A percentile compares a stretch with the other conserved stretches of the same genome.
Conservation (phyloP, 805 yeast genomes). For the Dipodascus albidus region DNA sequence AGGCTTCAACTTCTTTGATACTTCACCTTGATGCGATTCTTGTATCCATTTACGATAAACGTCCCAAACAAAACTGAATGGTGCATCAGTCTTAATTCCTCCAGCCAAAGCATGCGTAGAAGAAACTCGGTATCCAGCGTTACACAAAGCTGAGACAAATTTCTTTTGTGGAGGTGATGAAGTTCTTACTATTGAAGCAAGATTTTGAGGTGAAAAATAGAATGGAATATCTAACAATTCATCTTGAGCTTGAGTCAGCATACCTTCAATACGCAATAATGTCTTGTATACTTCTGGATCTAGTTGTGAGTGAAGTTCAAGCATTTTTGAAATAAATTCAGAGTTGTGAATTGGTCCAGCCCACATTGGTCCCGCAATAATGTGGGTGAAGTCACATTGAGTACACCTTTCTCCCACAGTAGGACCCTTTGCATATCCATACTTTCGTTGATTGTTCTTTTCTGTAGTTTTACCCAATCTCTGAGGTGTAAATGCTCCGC, state of each 20-base stretch:
- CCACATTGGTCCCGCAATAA: constrained; percentile 96
- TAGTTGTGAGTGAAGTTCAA: constrained; percentile 52
- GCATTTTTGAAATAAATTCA: constrained; percentile 53
- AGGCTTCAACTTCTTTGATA: constrained; percentile 18
- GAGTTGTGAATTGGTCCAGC: constrained; percentile 65
- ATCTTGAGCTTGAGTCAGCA: constrained; percentile 71
- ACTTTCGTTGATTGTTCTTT: constrained; percentile 19
- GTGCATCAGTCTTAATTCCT: constrained; percentile 82
- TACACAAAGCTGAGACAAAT: constrained; percentile 71
- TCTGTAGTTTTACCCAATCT: constrained; percentile 43
- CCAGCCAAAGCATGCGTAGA: constrained; percentile 84
- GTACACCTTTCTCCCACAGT: constrained; percentile 26
- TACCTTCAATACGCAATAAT: constrained; percentile 74
- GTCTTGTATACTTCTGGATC: constrained; percentile 62
- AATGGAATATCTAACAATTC: constrained; percentile 62
- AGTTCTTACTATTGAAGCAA: constrained; percentile 66
- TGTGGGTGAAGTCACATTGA: constrained; percentile 60
- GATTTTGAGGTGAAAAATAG: constrained; percentile 69
- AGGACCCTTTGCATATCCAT: constrained; percentile 54
- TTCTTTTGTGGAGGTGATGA: constrained; percentile 72
- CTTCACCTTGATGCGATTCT: constrained; percentile 30
- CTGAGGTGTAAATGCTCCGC: constrained; percentile 64
- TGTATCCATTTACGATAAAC: constrained; percentile 26
- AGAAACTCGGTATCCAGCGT: constrained; percentile 71
- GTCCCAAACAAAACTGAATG: constrained; percentile 69